Conservation (phyloP, 352 stramenopile species). For the Globisporangium orthogonon region DNA sequence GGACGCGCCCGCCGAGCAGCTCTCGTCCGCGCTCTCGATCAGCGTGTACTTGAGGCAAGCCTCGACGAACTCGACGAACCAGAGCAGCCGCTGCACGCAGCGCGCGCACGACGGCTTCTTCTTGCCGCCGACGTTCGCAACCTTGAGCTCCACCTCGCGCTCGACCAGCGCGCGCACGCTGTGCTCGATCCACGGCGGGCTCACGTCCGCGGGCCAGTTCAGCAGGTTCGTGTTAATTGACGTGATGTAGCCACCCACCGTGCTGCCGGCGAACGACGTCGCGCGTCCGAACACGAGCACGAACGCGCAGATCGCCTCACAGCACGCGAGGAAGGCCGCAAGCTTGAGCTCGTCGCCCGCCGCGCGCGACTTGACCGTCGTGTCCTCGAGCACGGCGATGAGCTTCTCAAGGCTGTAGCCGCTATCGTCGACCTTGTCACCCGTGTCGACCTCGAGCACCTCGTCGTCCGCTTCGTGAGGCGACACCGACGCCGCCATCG, state of each 20-base stretch:
- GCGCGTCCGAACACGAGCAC: conserved; percentile 73
- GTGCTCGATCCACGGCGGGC: conserved; percentile 38
- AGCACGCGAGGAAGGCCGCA: conserved; percentile 39
- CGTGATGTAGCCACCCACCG: conserved; percentile 65
- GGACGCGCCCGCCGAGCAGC: conserved; percentile 48
- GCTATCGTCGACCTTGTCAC: conserved; percentile 28
- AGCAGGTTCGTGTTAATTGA: conserved; percentile 63
- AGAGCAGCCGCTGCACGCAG: conserved; percentile 65
- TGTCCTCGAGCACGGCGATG: conserved; percentile 25
- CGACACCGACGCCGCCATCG: background rate
- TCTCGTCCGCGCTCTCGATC: conserved; percentile 60
- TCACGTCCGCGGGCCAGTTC: conserved; percentile 24
- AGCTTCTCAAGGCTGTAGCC: conserved; percentile 49
- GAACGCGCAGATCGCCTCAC: conserved; percentile 62
- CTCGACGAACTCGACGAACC: conserved; percentile 84
- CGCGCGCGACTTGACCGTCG: conserved; percentile 23
- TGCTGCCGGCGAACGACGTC: conserved; percentile 74
- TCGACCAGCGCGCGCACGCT: conserved; percentile 52
- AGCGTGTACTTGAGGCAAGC: conserved; percentile 63
- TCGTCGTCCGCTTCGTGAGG: conserved; percentile 36
- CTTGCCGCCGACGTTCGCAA: conserved; percentile 65
- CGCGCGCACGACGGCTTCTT: conserved; percentile 78
- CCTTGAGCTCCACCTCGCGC: conserved; percentile 52
- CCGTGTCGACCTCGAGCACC: conserved; percentile 46
- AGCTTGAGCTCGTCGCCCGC: conserved; percentile 36